A percentile compares a stretch with the other conserved stretches of the same genome.
Evolutionary conservation across 129 eudicot genomes (phyloP).

Genomic region (Artemisia annua): DNA sequence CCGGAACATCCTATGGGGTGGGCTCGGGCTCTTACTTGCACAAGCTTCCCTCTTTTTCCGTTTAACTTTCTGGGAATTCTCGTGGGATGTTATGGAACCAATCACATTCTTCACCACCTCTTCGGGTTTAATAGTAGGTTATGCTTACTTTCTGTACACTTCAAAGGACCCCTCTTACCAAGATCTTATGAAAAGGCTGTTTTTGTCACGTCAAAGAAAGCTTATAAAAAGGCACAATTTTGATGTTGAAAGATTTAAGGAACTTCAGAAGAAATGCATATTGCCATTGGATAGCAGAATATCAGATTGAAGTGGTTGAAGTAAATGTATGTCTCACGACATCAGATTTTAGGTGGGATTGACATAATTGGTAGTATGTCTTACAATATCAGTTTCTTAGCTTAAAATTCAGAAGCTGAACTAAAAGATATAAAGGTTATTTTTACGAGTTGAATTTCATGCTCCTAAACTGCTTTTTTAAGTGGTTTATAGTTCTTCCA

Average conservation of each 20-base stretch:
- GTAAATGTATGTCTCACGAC: background rate
- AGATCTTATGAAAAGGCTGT: slow-evolving; percentile 75
- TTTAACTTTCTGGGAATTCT: slow-evolving; percentile 90
- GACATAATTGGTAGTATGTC: background rate
- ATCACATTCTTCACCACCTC: slow-evolving; percentile 73
- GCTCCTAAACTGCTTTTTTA: too few species aligned
- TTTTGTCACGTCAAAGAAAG: slow-evolving; percentile 75
- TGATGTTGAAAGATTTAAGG: slow-evolving; percentile 47
- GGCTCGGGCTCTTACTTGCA: slow-evolving; percentile 50
- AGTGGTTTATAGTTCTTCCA: too few species aligned
- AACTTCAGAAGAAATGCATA: slow-evolving; percentile 58
- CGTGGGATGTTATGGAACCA: slow-evolving; percentile 98
- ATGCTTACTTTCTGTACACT: slow-evolving; percentile 78
- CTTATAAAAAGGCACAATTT: slow-evolving; percentile 64
- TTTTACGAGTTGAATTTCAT: too few species aligned
- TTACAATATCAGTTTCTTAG: background rate
- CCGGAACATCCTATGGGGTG: slow-evolving; percentile 62
- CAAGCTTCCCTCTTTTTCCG: slow-evolving; percentile 85
- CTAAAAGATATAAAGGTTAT: background rate
- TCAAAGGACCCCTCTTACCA: slow-evolving; percentile 76
- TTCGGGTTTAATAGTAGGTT: slow-evolving; percentile 69
- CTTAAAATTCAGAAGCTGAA: background rate
- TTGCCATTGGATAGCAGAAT: slow-evolving; percentile 35
- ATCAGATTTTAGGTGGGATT: background rate
- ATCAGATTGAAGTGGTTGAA: slow-evolving; percentile 34